These are phyloP conservation scores for Aspergillus neotritici DNA, from an alignment of 2,329 filamentous ascomycete species.

Conservation along the genomic window DNA sequence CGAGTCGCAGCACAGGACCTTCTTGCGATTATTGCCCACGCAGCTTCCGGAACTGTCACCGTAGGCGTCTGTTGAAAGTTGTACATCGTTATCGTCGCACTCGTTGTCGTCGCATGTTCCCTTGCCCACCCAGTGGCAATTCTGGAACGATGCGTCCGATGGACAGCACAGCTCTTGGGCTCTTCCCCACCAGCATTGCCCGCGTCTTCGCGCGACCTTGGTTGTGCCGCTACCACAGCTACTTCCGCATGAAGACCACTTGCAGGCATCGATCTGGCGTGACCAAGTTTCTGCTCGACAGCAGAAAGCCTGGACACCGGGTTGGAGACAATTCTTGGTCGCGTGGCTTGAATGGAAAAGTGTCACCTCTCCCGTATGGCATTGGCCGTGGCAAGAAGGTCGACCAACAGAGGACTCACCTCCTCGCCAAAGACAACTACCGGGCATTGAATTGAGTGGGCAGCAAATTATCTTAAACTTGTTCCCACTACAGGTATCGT, in stretches of 20 bases:
- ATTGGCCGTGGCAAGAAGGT: conserved; percentile 2
- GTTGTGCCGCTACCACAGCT: conserved; percentile 1
- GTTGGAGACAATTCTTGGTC: background rate
- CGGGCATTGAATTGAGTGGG: background rate
- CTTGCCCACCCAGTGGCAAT: conserved; percentile 10
- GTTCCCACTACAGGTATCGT: conserved; percentile 2
- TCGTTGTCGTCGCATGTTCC: conserved; percentile 8
- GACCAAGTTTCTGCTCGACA: background rate
- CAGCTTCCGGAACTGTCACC: background rate
- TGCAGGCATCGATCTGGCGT: conserved; percentile 4
- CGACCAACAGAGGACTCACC: conserved; percentile 1
- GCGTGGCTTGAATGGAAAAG: background rate
- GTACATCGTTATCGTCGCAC: conserved; percentile 7
- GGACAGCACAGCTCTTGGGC: conserved; percentile 4
- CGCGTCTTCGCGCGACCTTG: background rate
- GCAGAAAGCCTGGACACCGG: background rate
- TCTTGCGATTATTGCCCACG: conserved; percentile 1
- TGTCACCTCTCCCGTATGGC: conserved; percentile 2
- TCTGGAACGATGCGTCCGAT: conserved; percentile 4
- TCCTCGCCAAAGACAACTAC: conserved; percentile 1
- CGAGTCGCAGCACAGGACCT: conserved; percentile 1
- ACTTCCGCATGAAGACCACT: background rate
- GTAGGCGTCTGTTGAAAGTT: no score
- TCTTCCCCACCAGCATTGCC: background rate
- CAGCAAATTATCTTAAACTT: conserved; percentile 4